phyloP scores from a whole-genome alignment of 768 basidiomycete species.

The Tephrocybe sp. region DNA sequence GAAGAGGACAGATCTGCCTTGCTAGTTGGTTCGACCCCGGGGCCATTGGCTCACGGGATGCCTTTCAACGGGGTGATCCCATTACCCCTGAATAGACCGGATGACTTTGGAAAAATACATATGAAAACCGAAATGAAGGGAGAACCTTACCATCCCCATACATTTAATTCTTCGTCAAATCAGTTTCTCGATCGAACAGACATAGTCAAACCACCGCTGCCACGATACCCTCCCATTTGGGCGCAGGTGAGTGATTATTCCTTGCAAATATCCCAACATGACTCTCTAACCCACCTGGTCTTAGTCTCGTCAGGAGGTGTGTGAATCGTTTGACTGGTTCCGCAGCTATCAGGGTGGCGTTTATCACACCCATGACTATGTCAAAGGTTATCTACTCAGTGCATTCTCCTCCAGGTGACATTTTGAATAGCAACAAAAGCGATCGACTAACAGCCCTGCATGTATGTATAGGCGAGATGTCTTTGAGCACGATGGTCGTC shows the following conservation, averaged over 20 bases:
- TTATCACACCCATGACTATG: conserved; percentile 58
- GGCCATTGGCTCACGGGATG: too few relatives aligned
- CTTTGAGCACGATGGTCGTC: conserved; percentile 60
- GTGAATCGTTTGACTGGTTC: conserved; percentile 77
- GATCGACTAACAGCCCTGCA: conserved; percentile 1
- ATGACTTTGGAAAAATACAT: too few relatives aligned
- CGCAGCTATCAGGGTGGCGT: conserved; percentile 81
- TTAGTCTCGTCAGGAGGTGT: conserved; percentile 82
- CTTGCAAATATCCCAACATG: background rate
- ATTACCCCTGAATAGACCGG: too few relatives aligned
- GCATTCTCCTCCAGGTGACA: conserved; percentile 64
- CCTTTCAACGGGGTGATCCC: too few relatives aligned
- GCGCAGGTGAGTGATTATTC: conserved; percentile 31
- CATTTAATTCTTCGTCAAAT: background rate
- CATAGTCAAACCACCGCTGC: conserved; percentile 23
- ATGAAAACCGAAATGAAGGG: background rate
- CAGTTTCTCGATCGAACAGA: background rate
- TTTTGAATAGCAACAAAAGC: background rate
- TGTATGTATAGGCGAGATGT: conserved; percentile 56
- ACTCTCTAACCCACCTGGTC: conserved; percentile 3
- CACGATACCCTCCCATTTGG: conserved; percentile 40
- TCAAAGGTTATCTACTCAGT: conserved; percentile 76
- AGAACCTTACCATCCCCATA: too few relatives aligned
- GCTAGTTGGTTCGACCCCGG: too few relatives aligned
- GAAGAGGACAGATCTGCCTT: too few relatives aligned